Evolutionary conservation across 2,329 filamentous ascomycete genomes (phyloP), one percentile per base, ranked within the genome.

Genomic region (Sporothrix globosa): DNA sequence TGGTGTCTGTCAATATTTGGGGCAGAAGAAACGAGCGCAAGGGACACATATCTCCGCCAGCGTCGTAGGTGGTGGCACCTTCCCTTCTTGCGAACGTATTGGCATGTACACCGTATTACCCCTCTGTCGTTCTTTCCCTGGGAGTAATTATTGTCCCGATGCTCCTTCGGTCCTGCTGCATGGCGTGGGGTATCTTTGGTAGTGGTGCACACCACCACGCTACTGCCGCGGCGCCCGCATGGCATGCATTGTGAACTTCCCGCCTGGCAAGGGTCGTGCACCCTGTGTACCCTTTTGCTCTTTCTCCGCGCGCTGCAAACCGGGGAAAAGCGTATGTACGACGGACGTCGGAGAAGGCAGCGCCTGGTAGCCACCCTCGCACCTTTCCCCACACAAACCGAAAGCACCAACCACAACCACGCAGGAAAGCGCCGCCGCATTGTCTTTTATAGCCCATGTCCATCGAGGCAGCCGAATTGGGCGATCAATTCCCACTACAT

Each of bases 301-400:
- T 34, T 67, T 21, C 46, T 52, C 27, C 48, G 56, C 50, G 30
- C 50, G 50, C 46, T 21, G 39, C 24, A 44, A 66, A 46, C 68
- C 41, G 52, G 50, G 14, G 41, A 6, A 70, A 58, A 67, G 50
- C 69, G 69, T 70, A 70, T 70, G 69, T 70, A 70, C 69, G 69
- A 70, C 69, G 69, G 69, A 70, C 41, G 41, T 70, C 63, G 69
- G 61, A 70, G 68, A 30, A 39, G 46, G 41, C 41, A 50, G 48
- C 48, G 14, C 17, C 11, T 48, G 44, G 2, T 34, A 34, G 5
- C 17, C 7, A 4, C 34, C 39, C 2, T 14, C 7, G 27, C 46
- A 14, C 46, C 63, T 52, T 52, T 30, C 63, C 63, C 63, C 46
- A 66, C 63, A 53, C 46, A 1, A 48, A 19, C 27, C 24, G 14